Base-by-base conservation (phyloP, 108 stramenopile genomes). In the Skeletonema menzelii region DNA sequence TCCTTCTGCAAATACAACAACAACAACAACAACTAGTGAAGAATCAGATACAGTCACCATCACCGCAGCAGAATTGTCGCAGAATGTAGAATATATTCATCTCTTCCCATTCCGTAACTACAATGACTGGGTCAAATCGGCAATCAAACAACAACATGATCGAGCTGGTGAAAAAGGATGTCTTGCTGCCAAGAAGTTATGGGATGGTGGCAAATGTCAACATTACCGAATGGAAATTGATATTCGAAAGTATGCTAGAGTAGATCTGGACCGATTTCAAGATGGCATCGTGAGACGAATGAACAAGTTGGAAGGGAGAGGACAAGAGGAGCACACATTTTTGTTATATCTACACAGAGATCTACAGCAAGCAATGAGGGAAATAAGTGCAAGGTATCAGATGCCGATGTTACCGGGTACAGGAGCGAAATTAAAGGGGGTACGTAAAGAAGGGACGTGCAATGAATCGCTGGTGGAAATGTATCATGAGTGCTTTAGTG, bases 51-150 rank as follows among this genome's bases (percentile, higher is more conserved):
- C 5, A 22, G 20, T 4, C 3, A 10, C 49, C 20, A 49, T 20
- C 20, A 22, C 46, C 1, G 17, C 20, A 53, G n/a, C 22, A 53
- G 8, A 4, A 22, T 24, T 7, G n/a, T 8, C 49, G 22, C 15
- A 53, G 15, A 42, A 76, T 30, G 37, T 32, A 5, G 12, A 42
- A 37, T 69, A 69, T 20, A 57, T 76, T 12, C 77, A 78, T 53
- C 62, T 78, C 63, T 78, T 71, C 27, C 77, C 77, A 15, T 78
- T 78, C 63, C 77, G 77, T 17, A 61, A 58, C 17, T 78, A 78
- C 27, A 59, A 78, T 62, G 77, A 66, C 3, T 78, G 77, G 77
- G 65, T 65, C 8, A 34, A 30, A 53, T 64, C 62, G 27, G 77
- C 77, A 24, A 47, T 78, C 56, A 78, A 78, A 44, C 77, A 78